Percentiles rank a stretch among this genome's conserved stretches.
These are phyloP conservation scores for Cercospora janseana DNA, from an alignment of 2,329 filamentous ascomycete genomes.

Conservation along the genomic window DNA sequence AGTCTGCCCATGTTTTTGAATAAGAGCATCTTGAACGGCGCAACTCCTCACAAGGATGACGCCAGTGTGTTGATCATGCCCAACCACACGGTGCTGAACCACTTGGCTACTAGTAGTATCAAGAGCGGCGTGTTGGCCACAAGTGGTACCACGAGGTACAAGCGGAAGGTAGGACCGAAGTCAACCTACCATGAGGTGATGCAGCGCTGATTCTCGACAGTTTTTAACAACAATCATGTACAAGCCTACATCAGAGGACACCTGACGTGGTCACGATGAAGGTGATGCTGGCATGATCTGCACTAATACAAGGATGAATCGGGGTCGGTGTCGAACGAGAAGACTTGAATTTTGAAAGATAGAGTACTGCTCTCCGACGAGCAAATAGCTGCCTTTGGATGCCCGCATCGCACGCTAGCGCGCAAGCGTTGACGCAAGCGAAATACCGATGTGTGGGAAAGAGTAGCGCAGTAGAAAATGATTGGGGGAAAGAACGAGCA, in stretches of 20 bases:
- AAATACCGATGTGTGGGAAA: constrained; percentile 3
- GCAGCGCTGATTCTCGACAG: constrained; percentile 47
- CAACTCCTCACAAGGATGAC: constrained; percentile 92
- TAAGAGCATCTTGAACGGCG: constrained; percentile 91
- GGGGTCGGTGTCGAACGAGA: too few species aligned
- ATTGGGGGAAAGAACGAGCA: background rate
- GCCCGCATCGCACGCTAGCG: background rate
- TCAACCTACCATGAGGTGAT: background rate
- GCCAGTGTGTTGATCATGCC: constrained; percentile 96
- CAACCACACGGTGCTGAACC: constrained; percentile 94
- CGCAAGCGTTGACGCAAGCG: constrained; percentile 14
- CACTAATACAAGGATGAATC: too few species aligned
- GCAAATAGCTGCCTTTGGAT: background rate
- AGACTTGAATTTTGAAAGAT: too few species aligned
- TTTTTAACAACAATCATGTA: constrained; percentile 98
- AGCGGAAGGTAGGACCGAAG: constrained; percentile 74
- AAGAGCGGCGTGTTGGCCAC: constrained; percentile 94
- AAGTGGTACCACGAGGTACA: constrained; percentile 95
- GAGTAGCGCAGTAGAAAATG: background rate
- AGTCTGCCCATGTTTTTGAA: constrained; percentile 84
- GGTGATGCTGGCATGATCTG: background rate
- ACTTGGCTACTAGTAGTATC: constrained; percentile 95
- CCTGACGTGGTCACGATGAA: constrained; percentile 20
- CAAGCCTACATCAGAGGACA: constrained; percentile 68
- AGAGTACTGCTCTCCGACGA: background rate